A percentile compares a stretch with the other conserved stretches of the same genome.
Conservation (phyloP, 2,329 filamentous ascomycete genomes). For the Aspergillus pseudotamarii region DNA sequence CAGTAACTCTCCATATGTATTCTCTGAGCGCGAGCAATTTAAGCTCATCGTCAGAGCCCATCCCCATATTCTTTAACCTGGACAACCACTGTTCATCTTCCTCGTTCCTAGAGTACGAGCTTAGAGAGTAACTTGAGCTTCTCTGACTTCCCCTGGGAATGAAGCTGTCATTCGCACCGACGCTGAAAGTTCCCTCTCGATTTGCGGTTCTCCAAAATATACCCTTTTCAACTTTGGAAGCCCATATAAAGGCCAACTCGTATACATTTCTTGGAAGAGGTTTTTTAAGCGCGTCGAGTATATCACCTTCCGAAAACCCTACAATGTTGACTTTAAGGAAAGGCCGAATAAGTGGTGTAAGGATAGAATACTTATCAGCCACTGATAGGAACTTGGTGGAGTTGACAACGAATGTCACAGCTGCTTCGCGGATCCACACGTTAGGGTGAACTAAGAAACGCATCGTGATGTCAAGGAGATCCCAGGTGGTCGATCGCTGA, state of each 20-base stretch:
- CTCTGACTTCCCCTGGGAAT: constrained; percentile 60
- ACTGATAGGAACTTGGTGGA: constrained; percentile 73
- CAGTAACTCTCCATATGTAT: constrained; percentile 85
- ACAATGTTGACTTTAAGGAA: constrained; percentile 77
- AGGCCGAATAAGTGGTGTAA: constrained; percentile 76
- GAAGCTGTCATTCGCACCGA: constrained; percentile 61
- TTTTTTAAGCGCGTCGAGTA: constrained; percentile 81
- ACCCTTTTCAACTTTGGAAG: constrained; percentile 75
- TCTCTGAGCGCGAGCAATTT: constrained; percentile 85
- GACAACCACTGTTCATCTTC: constrained; percentile 95
- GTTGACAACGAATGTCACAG: constrained; percentile 78
- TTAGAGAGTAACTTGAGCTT: constrained; percentile 49
- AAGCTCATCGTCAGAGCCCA: constrained; percentile 80
- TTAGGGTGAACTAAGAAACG: constrained; percentile 94
- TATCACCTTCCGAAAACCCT: constrained; percentile 68
- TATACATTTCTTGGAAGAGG: constrained; percentile 79
- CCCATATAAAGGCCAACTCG: constrained; percentile 86
- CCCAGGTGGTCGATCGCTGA: constrained; percentile 81
- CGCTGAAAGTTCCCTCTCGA: constrained; percentile 70
- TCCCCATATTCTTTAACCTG: constrained; percentile 79
- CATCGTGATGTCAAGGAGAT: constrained; percentile 79
- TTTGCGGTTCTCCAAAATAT: constrained; percentile 83
- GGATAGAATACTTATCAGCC: constrained; percentile 81
- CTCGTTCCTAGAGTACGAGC: constrained; percentile 73
- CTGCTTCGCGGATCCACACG: constrained; percentile 89